Conservation (phyloP, 768 basidiomycete species). For the Mycena floridula region DNA sequence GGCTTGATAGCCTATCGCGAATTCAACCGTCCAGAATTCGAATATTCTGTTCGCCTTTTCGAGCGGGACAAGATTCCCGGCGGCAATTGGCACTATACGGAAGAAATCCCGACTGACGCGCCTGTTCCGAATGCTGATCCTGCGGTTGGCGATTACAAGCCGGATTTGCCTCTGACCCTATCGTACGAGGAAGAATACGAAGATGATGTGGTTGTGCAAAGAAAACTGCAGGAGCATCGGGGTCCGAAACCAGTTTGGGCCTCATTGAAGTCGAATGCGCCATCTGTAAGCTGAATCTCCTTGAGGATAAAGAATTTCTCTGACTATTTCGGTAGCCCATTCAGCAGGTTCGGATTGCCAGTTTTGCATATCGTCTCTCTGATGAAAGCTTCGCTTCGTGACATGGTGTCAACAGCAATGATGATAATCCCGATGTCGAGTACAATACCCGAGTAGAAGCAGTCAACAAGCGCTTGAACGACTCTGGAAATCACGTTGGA, state of each 20-base stretch:
- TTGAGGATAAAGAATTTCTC: no score
- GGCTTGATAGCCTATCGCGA: constrained; percentile 31
- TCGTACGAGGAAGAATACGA: constrained; percentile 22
- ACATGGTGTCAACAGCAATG: constrained; percentile 36
- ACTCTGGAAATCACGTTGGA: constrained; percentile 21
- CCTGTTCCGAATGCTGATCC: constrained; percentile 29
- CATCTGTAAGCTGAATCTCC: constrained; percentile 19
- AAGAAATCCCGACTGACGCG: constrained; percentile 26
- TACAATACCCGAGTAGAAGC: constrained; percentile 45
- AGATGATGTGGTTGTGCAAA: constrained; percentile 11
- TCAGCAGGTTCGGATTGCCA: constrained; percentile 16
- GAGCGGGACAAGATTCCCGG: constrained; percentile 33
- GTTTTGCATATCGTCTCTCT: background rate
- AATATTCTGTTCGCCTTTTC: constrained; percentile 24
- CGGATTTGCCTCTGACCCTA: constrained; percentile 25
- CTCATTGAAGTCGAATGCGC: constrained; percentile 26
- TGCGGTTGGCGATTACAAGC: constrained; percentile 26
- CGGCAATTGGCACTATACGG: constrained; percentile 38
- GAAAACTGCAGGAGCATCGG: constrained; percentile 22
- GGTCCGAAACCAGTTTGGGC: constrained; percentile 33
- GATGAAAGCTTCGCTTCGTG: constrained; percentile 34
- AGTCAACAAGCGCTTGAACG: constrained; percentile 31
- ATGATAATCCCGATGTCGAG: constrained; percentile 27
- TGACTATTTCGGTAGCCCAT: background rate
- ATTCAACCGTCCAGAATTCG: constrained; percentile 25